Evolutionary conservation across 345 rosid species (phyloP), one percentile per base, ranked within the genome.

Genomic region (Dovyalis caffra): DNA sequence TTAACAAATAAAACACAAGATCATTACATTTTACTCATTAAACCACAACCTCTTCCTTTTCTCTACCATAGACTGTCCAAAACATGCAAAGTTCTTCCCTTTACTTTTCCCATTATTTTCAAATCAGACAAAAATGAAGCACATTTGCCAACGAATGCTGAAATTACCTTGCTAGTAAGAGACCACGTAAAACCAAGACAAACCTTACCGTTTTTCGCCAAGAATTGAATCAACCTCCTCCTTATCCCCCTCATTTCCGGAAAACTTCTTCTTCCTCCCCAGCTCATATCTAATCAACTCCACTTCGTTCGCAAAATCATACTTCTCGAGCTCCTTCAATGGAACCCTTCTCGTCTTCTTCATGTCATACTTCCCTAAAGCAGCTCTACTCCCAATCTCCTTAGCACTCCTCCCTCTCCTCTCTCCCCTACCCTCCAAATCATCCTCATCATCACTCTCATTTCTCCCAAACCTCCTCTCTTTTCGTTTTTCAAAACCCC

Each of bases 321-420:
- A 71, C 76, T 88, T 78, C 49, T 88, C 94, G 10, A 85, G 76
- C 26, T 71, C 83, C 82, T 88, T 88, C 35, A 87, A 74, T 0
- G 91, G 88, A 31, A 90, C 90, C 81, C 97, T 89, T 80, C 83
- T 93, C 2, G 75, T 90, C 66, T 79, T 74, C 81, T 88, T 96
- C 83, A 80, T 15, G 86, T 90, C 99, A 69, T 88, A 87, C 70
- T 86, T 89, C 25, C 92, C 97, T 68, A 92, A 83, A 3, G 98
- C 83, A 11, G 97, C 92, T 12, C 88, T 88, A 73, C 97, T 87
- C 26, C 97, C 94, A 5, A 84, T 79, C 75, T 63, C 88, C 83
- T 74, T 87, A 78, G 82, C 66, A 73, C 87, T 87, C 47, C 74
- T 84, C 86, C 87, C 77, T 70, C 86, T 83, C 70, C 37, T 78